Base-by-base conservation (phyloP, 257 asterid genomes). In the Datura wrightii region DNA sequence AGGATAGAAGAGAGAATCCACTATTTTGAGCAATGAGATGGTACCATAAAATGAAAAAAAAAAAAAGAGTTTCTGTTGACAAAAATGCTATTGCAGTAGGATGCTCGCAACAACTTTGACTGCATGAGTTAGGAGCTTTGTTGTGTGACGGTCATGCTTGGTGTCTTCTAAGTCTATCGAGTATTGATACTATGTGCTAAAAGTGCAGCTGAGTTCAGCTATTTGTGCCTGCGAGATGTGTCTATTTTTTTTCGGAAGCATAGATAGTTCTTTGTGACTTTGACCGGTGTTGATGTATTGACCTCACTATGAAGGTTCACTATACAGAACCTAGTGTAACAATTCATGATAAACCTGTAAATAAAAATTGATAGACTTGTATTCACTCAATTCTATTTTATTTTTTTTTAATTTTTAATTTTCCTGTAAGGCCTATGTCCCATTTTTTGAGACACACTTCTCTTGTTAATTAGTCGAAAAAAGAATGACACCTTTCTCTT, bases 201-300 rank as follows among this genome's bases (percentile, higher is more conserved):
- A 24, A 72, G 53, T 72, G 80, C 10, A 72, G 39, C 10, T 46
- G 56, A 72, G 58, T 72, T 72, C 80, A 72, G n/a, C 39, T 72
- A 10, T 44, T 71, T 10, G 80, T 46, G 58, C 41, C 10, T 1
- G 3, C 41, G 18, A 72, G 10, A 8, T 44, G 58, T 72, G 58
- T 46, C 1, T 5, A 41, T n/a, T 46, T 24, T 11, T 24, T 24
- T 44, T 19, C n/a, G 5, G 44, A 44, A 72, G n/a, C n/a, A 10
- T n/a, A 44, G 56, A 71, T 71, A 44, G 56, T 9, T 71, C 79
- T n/a, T n/a, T n/a, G 18, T 71, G 39, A 71, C 56, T 44, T 71
- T 44, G 56, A 15, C 36, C 58, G 2, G 9, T 44, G 56, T n/a
- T 44, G n/a, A 44, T 19, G 18, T 10, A 44, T 72, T 72, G 80